Evolutionary conservation across 2,329 filamentous ascomycete genomes (phyloP), one percentile per base, ranked within the genome.

Genomic region (Aspergillus novofumigatus): DNA sequence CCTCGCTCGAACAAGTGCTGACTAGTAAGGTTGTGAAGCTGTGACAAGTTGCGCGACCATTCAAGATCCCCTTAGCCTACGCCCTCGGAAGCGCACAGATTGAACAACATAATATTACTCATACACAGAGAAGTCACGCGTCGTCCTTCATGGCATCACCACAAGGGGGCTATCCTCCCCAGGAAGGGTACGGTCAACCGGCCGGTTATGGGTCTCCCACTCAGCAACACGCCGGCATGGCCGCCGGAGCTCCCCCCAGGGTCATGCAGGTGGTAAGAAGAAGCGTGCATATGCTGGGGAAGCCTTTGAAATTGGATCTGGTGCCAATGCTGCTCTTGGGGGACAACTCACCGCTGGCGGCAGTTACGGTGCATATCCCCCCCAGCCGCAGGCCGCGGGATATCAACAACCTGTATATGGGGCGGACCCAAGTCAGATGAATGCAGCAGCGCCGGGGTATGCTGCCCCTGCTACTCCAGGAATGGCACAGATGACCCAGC

Each of bases 201-300:
- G 67, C 60, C 55, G 68, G 65, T 48, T 74, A 74, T 60, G 71
- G 75, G 58, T 72, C 75, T 69, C 75, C 72, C 62, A 69, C 69
- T 49, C 68, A 67, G 53, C 64, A 70, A 60, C 70, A 71, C 44
- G 62, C 67, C 45, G 67, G 60, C 52, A 63, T 72, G 42, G 68
- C 63, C 51, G 65, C 71, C 54, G 73, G 65, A 35, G 62, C 67
- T 45, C 62, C 72, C 54, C 65, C 51, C 71, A 72, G 41, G 66
- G 61, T 47, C 70, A 73, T 47, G 66, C 75, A 56, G 75, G 68
- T 56, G 73, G 73, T 47, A 73, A 67, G 80, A 97, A 96, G 85
- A 96, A 96, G 84, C 85, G 92, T 80, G 88, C 90, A 56, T 97
- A 97, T 79, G 94, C 94, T 54, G 91, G 91, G 56, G 90, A 95